These are phyloP conservation scores for Aspergillus tubingensis DNA, from an alignment of 2,329 filamentous ascomycete species.

Conservation along the genomic window DNA sequence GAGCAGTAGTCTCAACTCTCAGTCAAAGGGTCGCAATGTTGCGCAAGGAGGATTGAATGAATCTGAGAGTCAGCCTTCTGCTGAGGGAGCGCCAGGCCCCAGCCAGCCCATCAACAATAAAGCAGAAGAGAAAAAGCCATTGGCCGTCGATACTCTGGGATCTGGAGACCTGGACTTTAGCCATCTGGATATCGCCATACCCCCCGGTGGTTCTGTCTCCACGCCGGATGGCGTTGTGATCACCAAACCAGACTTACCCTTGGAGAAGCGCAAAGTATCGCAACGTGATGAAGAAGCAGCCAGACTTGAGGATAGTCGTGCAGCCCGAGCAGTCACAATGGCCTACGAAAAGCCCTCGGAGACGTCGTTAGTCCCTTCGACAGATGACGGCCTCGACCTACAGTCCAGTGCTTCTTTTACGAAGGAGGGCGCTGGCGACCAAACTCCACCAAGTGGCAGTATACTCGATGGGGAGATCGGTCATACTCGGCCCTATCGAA, in stretches of 20 bases:
- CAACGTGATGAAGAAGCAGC: slow-evolving; percentile 55
- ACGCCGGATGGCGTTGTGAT: slow-evolving; percentile 43
- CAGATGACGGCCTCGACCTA: slow-evolving; percentile 38
- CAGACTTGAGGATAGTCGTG: slow-evolving; percentile 61
- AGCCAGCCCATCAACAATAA: slow-evolving; percentile 30
- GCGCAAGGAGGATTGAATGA: slow-evolving; percentile 35
- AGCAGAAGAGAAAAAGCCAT: slow-evolving; percentile 60
- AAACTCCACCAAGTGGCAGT: slow-evolving; percentile 66
- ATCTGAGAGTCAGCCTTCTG: slow-evolving; percentile 30
- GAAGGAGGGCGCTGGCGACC: slow-evolving; percentile 54
- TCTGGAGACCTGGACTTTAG: slow-evolving; percentile 85
- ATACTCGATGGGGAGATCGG: slow-evolving; percentile 63
- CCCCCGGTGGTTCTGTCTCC: slow-evolving; percentile 36
- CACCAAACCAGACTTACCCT: slow-evolving; percentile 35
- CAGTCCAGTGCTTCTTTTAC: slow-evolving; percentile 33
- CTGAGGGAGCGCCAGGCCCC: slow-evolving; percentile 29
- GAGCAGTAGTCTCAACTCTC: slow-evolving; percentile 60
- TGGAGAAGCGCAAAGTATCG: slow-evolving; percentile 38
- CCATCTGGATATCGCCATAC: slow-evolving; percentile 71
- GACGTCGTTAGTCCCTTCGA: slow-evolving; percentile 38
- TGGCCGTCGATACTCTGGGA: slow-evolving; percentile 85
- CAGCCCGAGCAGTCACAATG: slow-evolving; percentile 61
- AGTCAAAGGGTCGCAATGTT: slow-evolving; percentile 47
- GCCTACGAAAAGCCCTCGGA: slow-evolving; percentile 55
- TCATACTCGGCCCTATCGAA: slow-evolving; percentile 57